Percentiles rank a stretch among this genome's conserved stretches.
phyloP scores from a whole-genome alignment of 352 stramenopile species.

The Globisporangium cystogenes region DNA sequence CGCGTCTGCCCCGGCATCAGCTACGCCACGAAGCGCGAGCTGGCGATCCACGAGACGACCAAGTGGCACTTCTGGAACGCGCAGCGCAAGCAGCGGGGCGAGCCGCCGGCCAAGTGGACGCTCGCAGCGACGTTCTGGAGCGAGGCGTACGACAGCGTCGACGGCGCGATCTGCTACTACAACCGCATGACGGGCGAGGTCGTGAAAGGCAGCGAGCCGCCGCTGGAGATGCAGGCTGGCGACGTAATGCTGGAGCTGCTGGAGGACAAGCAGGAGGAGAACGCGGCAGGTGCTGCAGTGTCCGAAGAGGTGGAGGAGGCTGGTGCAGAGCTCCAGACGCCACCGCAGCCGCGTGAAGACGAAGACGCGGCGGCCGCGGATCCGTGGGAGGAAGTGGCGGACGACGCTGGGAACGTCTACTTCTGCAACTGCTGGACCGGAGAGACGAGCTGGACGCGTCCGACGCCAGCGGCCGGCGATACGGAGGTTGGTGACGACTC shows the following conservation, averaged over 20 bases:
- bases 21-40: conserved; percentile 50
- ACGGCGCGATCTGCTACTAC: conserved; percentile 59
- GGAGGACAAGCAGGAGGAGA: conserved; percentile 16
- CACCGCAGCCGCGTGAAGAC: too few species aligned
- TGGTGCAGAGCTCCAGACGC: too few species aligned
- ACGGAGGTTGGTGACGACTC: not conserved
- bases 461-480: too few species aligned
- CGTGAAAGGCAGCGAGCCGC: conserved; percentile 36
- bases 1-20: conserved; percentile 59
- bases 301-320: conserved; percentile 32
- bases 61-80: conserved; percentile 82
- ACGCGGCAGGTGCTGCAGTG: conserved; percentile 48
- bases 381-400: conserved; percentile 64
- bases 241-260: conserved; percentile 69
- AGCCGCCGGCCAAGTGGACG: conserved; percentile 41
- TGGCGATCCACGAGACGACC: conserved; percentile 59
- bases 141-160: conserved; percentile 61
- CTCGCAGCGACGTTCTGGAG: conserved; percentile 63
- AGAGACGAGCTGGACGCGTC: conserved; percentile 59
- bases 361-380: too few species aligned
- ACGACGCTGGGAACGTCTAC: conserved; percentile 64
- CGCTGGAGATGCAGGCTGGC: conserved; percentile 59
- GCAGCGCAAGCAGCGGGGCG: conserved; percentile 27
- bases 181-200: conserved; percentile 69
- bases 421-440: conserved; percentile 59